These are phyloP conservation scores for Fomitopsis schrenkii DNA, from an alignment of 1,284 basidiomycete genomes.

Conservation along the genomic window DNA sequence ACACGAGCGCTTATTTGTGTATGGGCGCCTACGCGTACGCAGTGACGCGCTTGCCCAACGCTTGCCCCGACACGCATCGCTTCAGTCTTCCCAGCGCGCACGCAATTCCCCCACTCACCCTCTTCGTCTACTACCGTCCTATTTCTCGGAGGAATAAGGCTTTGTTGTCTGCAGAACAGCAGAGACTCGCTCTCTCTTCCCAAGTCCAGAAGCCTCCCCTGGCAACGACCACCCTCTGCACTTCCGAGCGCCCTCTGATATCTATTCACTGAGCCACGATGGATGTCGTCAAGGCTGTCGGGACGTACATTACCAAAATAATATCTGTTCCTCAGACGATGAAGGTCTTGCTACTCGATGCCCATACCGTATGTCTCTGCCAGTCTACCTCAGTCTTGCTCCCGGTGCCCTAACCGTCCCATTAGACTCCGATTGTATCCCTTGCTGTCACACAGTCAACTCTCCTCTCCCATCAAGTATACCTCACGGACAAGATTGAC, in stretches of 20 bases:
- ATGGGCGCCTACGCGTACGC: background rate
- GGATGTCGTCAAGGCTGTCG: conserved; percentile 95
- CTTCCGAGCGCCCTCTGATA: background rate
- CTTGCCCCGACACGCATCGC: background rate
- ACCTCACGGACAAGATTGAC: conserved; percentile 96
- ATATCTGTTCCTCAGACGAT: conserved; percentile 84
- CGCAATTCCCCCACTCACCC: background rate
- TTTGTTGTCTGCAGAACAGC: background rate
- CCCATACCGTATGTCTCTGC: conserved; percentile 74
- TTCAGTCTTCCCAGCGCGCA: background rate
- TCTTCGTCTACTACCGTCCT: too few relatives aligned
- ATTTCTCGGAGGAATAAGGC: background rate
- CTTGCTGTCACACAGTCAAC: conserved; percentile 93
- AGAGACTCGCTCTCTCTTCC: too few relatives aligned
- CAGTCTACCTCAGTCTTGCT: background rate
- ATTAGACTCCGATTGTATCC: conserved; percentile 94
- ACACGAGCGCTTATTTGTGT: background rate
- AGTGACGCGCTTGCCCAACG: background rate
- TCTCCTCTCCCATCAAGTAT: conserved; percentile 94
- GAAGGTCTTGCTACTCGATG: conserved; percentile 97
- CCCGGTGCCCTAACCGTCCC: background rate
- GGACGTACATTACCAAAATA: conserved; percentile 91
- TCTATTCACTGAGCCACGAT: conserved; percentile 38
- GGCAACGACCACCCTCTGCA: background rate
- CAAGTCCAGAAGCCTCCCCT: too few relatives aligned